Conservation (phyloP, 352 stramenopile genomes). For the Phytophthora brassicae region DNA sequence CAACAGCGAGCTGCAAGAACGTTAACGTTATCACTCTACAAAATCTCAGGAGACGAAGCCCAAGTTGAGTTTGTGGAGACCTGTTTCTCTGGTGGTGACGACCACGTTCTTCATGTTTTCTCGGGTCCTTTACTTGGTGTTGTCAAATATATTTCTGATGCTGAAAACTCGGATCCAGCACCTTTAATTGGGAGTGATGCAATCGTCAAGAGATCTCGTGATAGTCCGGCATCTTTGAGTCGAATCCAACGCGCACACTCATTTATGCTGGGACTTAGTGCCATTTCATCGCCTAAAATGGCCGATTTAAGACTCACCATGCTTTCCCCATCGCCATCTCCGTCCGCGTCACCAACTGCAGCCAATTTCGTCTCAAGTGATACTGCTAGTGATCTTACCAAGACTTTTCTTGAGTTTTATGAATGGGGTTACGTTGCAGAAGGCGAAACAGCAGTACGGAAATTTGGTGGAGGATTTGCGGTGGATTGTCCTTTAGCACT, state of each 20-base stretch:
- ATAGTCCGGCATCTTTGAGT: conserved; percentile 37
- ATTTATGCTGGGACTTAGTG: conserved; percentile 44
- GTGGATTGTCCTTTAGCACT: conserved; percentile 63
- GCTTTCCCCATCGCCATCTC: conserved; percentile 24
- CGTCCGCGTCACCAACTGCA: conserved; percentile 16
- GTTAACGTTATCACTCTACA: conserved; percentile 34
- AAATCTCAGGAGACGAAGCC: conserved; percentile 35
- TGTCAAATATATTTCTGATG: conserved; percentile 49
- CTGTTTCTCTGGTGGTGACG: conserved; percentile 48
- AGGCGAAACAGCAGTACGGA: conserved; percentile 21
- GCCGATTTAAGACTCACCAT: conserved; percentile 29
- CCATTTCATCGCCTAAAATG: conserved; percentile 42
- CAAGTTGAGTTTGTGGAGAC: conserved; percentile 61
- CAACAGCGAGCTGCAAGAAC: conserved; percentile 44
- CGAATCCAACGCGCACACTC: conserved; percentile 55
- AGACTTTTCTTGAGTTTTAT: conserved; percentile 74
- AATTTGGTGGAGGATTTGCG: conserved; percentile 18
- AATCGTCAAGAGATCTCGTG: conserved; percentile 22
- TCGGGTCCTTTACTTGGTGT: conserved; percentile 68
- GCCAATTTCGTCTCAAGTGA: conserved; percentile 16
- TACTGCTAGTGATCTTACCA: conserved; percentile 46
- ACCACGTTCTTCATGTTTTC: conserved; percentile 69
- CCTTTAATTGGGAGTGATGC: conserved; percentile 15
- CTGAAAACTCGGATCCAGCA: conserved; percentile 15
- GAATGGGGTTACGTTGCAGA: conserved; percentile 46